Conservation (phyloP, 129 eudicot genomes). For the Escallonia rubra region DNA sequence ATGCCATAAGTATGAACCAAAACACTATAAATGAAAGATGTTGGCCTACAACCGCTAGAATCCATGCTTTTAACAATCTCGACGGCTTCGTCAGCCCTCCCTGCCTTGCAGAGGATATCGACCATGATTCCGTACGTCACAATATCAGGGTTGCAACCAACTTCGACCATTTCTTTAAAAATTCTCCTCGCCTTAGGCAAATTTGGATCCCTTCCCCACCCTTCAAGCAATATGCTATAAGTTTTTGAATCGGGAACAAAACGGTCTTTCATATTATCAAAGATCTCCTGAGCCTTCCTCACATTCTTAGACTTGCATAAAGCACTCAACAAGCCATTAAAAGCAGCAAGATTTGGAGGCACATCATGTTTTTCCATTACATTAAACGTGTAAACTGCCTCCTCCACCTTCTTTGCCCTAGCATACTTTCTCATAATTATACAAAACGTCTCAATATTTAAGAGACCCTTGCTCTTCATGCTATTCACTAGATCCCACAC, state of each 20-base stretch:
- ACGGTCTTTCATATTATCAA: constrained; percentile 63
- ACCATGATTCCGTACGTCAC: constrained; percentile 94
- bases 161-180: constrained; percentile 60
- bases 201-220: constrained; percentile 95
- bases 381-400: constrained; percentile 83
- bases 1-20: constrained; percentile 84
- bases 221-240: constrained; percentile 83
- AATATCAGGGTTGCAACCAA: constrained; percentile 65
- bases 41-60: constrained; percentile 53
- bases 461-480: constrained; percentile 68
- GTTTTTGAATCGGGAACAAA: constrained; percentile 82
- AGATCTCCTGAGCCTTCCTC: constrained; percentile 89
- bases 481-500: constrained; percentile 92
- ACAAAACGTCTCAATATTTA: constrained; percentile 89
- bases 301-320: constrained; percentile 87
- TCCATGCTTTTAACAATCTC: constrained; percentile 65
- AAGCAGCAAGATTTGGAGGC: constrained; percentile 75
- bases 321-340: constrained; percentile 87
- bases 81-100: constrained; percentile 83
- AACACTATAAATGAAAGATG: constrained; percentile 82
- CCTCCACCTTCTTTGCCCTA: constrained; percentile 80
- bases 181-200: constrained; percentile 82
- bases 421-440: constrained; percentile 92
- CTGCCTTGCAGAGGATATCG: constrained; percentile 81
- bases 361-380: constrained; percentile 69